A percentile compares a stretch with the other conserved stretches of the same genome.
These are phyloP conservation scores for Millerozyma acaciae DNA, from an alignment of 805 yeast species.

Conservation along the genomic window DNA sequence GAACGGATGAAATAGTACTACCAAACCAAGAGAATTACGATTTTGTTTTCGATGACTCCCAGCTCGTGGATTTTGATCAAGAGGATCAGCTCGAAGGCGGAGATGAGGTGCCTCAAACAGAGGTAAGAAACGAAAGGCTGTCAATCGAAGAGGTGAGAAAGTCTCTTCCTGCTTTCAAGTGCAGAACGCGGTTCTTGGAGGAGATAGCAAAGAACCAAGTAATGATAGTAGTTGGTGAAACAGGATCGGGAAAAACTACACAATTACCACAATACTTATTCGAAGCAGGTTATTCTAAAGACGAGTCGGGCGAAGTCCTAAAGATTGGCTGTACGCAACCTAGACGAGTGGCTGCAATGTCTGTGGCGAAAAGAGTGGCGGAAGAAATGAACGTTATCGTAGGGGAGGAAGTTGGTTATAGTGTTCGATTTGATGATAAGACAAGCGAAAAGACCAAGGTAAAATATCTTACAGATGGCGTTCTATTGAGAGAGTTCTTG, in stretches of 20 bases:
- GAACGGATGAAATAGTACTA: slow-evolving; percentile 38
- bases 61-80: slow-evolving; percentile 29
- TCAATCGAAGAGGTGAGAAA: slow-evolving; percentile 50
- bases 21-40: slow-evolving; percentile 54
- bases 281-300: slow-evolving; percentile 73
- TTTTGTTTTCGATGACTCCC: slow-evolving; percentile 69
- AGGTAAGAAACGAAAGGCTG: slow-evolving; percentile 9
- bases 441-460: slow-evolving; percentile 62
- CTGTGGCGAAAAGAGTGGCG: slow-evolving; percentile 88
- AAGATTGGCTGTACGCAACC: slow-evolving; percentile 90
- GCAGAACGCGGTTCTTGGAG: slow-evolving; percentile 54
- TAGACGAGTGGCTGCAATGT: slow-evolving; percentile 89
- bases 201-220: slow-evolving; percentile 64
- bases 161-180: slow-evolving; percentile 72
- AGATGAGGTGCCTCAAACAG: slow-evolving; percentile 3
- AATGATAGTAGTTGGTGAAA: slow-evolving; percentile 75
- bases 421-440: slow-evolving; percentile 81
- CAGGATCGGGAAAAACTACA: slow-evolving; percentile 94
- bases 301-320: slow-evolving; percentile 22
- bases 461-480: slow-evolving; percentile 95
- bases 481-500: slow-evolving; percentile 80
- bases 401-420: slow-evolving; percentile 89
- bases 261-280: slow-evolving; percentile 84
- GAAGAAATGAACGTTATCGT: slow-evolving; percentile 77
- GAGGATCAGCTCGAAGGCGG: slow-evolving; percentile 13